A percentile compares a stretch with the other conserved stretches of the same genome.
Evolutionary conservation across 352 stramenopile genomes (phyloP).

Genomic region (Globisporangium iwayamae): DNA sequence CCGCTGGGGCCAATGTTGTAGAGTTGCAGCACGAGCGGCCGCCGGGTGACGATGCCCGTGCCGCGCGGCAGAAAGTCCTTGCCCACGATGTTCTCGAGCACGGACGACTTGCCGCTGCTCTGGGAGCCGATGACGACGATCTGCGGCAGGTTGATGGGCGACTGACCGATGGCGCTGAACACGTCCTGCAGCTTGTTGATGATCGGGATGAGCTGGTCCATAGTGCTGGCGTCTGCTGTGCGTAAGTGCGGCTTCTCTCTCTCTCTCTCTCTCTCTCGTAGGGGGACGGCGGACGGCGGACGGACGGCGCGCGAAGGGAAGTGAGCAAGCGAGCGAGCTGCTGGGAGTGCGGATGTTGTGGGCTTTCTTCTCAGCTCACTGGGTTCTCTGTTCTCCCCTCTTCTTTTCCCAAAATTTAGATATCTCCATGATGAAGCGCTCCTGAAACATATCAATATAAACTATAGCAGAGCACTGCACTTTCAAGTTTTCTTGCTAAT

Average conservation of each 20-base stretch:
- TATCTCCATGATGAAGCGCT: too few species aligned
- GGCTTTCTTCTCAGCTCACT: not conserved
- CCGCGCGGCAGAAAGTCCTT: constrained; percentile 96
- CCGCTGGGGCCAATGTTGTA: constrained; percentile 83
- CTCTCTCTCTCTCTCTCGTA: not conserved
- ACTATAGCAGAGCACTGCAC: too few species aligned
- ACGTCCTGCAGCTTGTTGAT: constrained; percentile 99
- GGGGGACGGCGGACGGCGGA: not conserved
- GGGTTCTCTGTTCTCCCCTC: not conserved
- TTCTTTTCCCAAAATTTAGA: too few species aligned
- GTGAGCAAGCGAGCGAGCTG: not conserved
- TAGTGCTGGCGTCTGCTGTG: constrained; percentile 28
- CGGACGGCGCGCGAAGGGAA: not conserved
- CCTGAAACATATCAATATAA: too few species aligned
- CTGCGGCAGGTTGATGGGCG: constrained; percentile 95
- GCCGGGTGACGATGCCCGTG: constrained; percentile 97
- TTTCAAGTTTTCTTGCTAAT: not conserved
- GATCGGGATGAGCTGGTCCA: constrained; percentile 99
- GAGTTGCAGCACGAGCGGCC: constrained; percentile 97
- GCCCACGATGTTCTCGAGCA: constrained; percentile 95
- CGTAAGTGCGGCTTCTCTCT: not conserved
- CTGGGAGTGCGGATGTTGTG: not conserved
- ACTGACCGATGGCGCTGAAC: constrained; percentile 94
- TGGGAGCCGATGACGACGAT: constrained; percentile 98
- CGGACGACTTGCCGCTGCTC: constrained; percentile 95